Conservation (phyloP, 768 basidiomycete species). For the Tricholoma sp. region DNA sequence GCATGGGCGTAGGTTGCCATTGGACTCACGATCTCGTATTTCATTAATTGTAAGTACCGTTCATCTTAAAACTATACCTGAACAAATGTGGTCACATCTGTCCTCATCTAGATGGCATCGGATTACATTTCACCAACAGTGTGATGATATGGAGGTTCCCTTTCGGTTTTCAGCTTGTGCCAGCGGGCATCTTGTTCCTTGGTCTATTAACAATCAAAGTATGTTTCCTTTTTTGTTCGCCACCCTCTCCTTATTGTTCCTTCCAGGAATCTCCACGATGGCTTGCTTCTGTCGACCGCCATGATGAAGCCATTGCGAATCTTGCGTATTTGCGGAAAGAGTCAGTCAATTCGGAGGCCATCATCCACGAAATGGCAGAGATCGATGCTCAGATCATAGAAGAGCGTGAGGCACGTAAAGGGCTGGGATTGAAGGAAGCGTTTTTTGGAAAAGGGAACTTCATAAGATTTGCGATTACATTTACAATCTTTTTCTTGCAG, state of each 20-base stretch:
- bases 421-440: slow-evolving; percentile 64
- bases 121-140: slow-evolving; percentile 44
- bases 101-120: slow-evolving; percentile 48
- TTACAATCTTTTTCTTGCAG: slow-evolving; percentile 74
- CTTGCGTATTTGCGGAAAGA: slow-evolving; percentile 62
- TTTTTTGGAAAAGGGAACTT: slow-evolving; percentile 82
- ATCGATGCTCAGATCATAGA: slow-evolving; percentile 78
- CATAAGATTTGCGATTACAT: slow-evolving; percentile 80
- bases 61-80: too few species aligned
- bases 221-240: neutral
- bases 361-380: slow-evolving; percentile 71
- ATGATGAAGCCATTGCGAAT: slow-evolving; percentile 48
- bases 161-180: slow-evolving; percentile 77
- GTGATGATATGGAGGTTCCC: slow-evolving; percentile 64
- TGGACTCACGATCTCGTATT: slow-evolving; percentile 85
- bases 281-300: slow-evolving; percentile 60
- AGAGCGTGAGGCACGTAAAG: slow-evolving; percentile 60
- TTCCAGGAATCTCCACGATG: slow-evolving; percentile 70
- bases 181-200: slow-evolving; percentile 64
- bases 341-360: slow-evolving; percentile 31
- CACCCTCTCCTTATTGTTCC: neutral
- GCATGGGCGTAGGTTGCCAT: slow-evolving; percentile 45
- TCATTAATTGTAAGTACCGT: slow-evolving; percentile 41
- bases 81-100: neutral
- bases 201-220: slow-evolving; percentile 69